Conservation (phyloP, 768 basidiomycete genomes). For the Coprinopsis sp. region DNA sequence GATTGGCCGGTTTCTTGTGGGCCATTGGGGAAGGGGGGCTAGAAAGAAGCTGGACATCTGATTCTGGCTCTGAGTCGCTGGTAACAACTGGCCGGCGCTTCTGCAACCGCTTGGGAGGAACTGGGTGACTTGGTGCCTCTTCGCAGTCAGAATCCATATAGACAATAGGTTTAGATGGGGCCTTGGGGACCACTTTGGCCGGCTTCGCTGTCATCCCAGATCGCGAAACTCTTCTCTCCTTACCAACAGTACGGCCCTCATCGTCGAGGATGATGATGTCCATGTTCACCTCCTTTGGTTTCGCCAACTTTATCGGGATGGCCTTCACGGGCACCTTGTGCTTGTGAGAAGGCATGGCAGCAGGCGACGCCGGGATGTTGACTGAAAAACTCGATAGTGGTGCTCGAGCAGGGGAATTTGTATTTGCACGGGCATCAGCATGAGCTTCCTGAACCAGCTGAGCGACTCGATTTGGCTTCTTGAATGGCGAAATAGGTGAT, state of each 20-base stretch:
- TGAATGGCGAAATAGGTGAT: constrained; percentile 29
- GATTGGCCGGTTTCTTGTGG: neutral
- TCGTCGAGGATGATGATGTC: constrained; percentile 68
- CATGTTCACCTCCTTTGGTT: constrained; percentile 50
- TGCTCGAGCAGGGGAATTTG: constrained; percentile 25
- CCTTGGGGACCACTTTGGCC: neutral
- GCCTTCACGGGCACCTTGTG: constrained; percentile 21
- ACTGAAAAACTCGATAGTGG: constrained; percentile 28
- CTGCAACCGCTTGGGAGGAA: constrained; percentile 22
- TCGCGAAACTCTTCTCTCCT: constrained; percentile 57
- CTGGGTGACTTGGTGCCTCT: constrained; percentile 18
- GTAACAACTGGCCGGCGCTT: constrained; percentile 28
- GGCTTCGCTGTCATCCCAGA: constrained; percentile 37
- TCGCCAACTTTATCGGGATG: constrained; percentile 29
- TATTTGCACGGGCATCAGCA: constrained; percentile 9
- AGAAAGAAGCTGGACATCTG: constrained; percentile 12
- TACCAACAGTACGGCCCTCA: constrained; percentile 49
- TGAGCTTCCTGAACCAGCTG: constrained; percentile 25
- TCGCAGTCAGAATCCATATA: constrained; percentile 19
- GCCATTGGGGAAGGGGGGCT: constrained; percentile 9
- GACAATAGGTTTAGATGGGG: constrained; percentile 1
- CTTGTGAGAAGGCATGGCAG: constrained; percentile 20
- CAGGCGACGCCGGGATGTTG: constrained; percentile 36
- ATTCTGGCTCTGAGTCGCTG: constrained; percentile 41
- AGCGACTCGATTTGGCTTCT: constrained; percentile 25